phyloP scores from a whole-genome alignment of 2,329 filamentous ascomycete species.

The Colletotrichum brevisporum region DNA sequence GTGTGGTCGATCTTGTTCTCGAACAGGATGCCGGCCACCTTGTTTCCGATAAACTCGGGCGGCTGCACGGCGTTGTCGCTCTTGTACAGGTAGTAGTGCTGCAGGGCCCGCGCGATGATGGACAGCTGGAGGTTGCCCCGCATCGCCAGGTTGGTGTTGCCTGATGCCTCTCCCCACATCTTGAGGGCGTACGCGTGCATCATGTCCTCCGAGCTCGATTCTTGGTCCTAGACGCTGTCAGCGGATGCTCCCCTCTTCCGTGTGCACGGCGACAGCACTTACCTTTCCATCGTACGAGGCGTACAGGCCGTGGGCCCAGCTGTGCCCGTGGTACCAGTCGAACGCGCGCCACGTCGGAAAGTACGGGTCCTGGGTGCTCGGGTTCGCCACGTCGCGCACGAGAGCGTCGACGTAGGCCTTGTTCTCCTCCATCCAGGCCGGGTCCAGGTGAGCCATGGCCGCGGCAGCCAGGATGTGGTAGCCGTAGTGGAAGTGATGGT shows the following conservation, averaged over 20 bases:
- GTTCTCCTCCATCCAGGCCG: slow-evolving; percentile 80
- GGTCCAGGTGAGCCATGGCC: slow-evolving; percentile 84
- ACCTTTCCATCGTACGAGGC: slow-evolving; percentile 80
- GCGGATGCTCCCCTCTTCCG: neutral
- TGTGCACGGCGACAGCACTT: neutral
- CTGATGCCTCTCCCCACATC: slow-evolving; percentile 89
- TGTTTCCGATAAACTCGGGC: slow-evolving; percentile 83
- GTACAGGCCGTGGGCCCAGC: slow-evolving; percentile 88
- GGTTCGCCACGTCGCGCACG: slow-evolving; percentile 87
- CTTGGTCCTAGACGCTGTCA: slow-evolving; percentile 69
- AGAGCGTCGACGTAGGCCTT: slow-evolving; percentile 86
- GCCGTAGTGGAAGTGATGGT: slow-evolving; percentile 83
- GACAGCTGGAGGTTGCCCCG: slow-evolving; percentile 87
- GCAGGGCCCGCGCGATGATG: slow-evolving; percentile 80
- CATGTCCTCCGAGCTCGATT: slow-evolving; percentile 91
- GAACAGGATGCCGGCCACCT: slow-evolving; percentile 80
- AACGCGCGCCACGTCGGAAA: slow-evolving; percentile 89
- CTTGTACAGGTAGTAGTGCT: slow-evolving; percentile 86
- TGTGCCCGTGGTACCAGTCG: slow-evolving; percentile 96
- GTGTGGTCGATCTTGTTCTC: slow-evolving; percentile 97
- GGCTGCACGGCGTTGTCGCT: slow-evolving; percentile 80
- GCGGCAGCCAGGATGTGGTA: slow-evolving; percentile 93
- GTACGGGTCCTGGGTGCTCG: slow-evolving; percentile 75
- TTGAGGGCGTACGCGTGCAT: slow-evolving; percentile 91
- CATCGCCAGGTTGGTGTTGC: slow-evolving; percentile 85